phyloP scores from a whole-genome alignment of 352 stramenopile genomes.

The Peronospora destructor region DNA sequence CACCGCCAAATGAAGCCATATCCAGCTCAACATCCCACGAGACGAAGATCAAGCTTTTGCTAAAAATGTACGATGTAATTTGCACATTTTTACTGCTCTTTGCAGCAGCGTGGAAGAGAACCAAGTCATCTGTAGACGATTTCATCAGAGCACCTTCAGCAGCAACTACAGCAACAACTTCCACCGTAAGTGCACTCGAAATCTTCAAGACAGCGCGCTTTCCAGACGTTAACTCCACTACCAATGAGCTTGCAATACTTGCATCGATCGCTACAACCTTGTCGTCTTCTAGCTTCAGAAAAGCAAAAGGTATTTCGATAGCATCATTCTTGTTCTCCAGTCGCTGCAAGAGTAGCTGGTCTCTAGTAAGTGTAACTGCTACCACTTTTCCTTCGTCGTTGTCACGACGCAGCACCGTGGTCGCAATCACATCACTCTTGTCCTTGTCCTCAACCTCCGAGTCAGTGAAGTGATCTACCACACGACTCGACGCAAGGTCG shows the following conservation, averaged over 20 bases:
- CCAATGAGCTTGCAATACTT: slow-evolving; percentile 38
- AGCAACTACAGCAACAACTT: slow-evolving; percentile 36
- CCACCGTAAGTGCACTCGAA: slow-evolving; percentile 27
- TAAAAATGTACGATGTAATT: slow-evolving; percentile 46
- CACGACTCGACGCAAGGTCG: slow-evolving; percentile 28
- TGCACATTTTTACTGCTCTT: slow-evolving; percentile 23
- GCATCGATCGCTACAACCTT: slow-evolving; percentile 37
- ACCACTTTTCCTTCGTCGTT: slow-evolving; percentile 27
- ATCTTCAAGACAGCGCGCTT: slow-evolving; percentile 58
- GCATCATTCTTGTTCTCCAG: slow-evolving; percentile 29
- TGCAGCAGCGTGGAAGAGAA: slow-evolving; percentile 46
- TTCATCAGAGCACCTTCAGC: slow-evolving; percentile 40
- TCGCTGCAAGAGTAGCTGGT: slow-evolving; percentile 31
- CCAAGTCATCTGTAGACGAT: slow-evolving; percentile 46
- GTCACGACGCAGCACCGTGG: slow-evolving; percentile 31
- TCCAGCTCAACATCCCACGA: slow-evolving; percentile 51
- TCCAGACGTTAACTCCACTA: slow-evolving; percentile 45
- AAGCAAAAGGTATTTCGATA: slow-evolving; percentile 26
- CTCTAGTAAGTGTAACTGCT: slow-evolving; percentile 28
- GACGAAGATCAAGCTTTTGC: slow-evolving; percentile 14
- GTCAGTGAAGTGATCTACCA: slow-evolving; percentile 36
- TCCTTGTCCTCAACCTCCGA: slow-evolving; percentile 31
- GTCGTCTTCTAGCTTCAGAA: slow-evolving; percentile 29
- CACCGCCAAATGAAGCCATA: slow-evolving; percentile 41
- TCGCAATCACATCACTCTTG: slow-evolving; percentile 19